Conservation (phyloP, 1,284 basidiomycete genomes). For the Cutaneotrichosporon sp. region DNA sequence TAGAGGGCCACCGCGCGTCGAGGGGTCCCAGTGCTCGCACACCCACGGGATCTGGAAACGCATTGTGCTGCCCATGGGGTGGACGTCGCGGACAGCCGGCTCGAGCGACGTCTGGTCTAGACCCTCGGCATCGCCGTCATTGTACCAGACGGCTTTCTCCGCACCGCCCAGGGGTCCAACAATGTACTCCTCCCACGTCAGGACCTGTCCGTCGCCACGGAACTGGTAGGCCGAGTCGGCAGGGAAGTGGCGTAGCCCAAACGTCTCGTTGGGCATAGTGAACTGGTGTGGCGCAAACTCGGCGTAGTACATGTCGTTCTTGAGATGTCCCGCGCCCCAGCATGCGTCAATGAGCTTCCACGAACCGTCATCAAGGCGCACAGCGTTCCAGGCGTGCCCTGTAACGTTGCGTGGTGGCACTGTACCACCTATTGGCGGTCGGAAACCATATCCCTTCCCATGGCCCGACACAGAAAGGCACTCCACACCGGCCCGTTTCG, state of each 20-base stretch:
- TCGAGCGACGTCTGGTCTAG: not conserved
- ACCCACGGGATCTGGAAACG: slow-evolving; percentile 5
- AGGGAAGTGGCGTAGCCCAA: slow-evolving; percentile 12
- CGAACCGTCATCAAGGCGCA: slow-evolving; percentile 9
- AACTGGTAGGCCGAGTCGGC: not conserved
- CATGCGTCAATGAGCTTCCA: slow-evolving; percentile 19
- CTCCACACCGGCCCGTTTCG: slow-evolving; percentile 5
- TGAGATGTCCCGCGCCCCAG: slow-evolving; percentile 14
- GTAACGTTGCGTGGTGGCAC: not conserved
- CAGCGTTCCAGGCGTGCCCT: slow-evolving; percentile 17
- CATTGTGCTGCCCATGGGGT: not conserved
- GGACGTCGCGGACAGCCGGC: not conserved
- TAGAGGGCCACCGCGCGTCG: not conserved
- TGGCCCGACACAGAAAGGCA: slow-evolving; percentile 2
- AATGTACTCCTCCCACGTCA: slow-evolving; percentile 10
- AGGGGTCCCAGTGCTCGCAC: slow-evolving; percentile 9
- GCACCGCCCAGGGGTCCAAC: not conserved
- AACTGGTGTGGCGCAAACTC: slow-evolving; percentile 7
- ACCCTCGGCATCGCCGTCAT: not conserved
- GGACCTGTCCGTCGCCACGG: not conserved
- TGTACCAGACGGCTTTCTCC: not conserved
- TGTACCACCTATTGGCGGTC: not conserved
- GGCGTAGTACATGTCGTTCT: not conserved
- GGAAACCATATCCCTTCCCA: slow-evolving; percentile 14
- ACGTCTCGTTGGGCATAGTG: slow-evolving; percentile 6